Percentiles rank a stretch among this genome's conserved stretches.
Evolutionary conservation across 2,329 filamentous ascomycete species (phyloP).

Genomic region (Scedosporium aurantiacum): DNA sequence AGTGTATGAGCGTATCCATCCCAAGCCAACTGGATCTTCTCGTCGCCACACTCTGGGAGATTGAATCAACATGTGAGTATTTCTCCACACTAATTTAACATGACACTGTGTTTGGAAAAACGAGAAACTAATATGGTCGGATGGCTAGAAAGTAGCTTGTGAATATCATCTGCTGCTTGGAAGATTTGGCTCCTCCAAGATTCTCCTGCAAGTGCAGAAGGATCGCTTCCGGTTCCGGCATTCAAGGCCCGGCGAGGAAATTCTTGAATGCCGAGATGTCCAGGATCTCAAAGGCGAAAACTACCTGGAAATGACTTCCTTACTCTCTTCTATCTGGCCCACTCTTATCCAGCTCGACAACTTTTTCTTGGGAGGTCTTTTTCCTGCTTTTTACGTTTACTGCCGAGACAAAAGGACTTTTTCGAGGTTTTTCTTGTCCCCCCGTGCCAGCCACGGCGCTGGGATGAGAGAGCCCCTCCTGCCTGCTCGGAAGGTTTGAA

Average conservation of each 20-base stretch:
- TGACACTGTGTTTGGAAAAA: no score
- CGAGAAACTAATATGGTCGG: no score
- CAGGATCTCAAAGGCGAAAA: background rate
- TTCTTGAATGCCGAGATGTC: background rate
- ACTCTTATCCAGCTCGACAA: background rate
- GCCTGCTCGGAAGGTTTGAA: background rate
- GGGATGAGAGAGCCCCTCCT: background rate
- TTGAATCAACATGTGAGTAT: background rate
- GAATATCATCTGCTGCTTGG: background rate
- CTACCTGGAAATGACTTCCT: background rate
- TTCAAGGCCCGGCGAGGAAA: background rate
- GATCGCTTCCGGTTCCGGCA: background rate
- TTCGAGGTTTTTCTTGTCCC: background rate
- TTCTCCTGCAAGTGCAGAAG: conserved; percentile 4
- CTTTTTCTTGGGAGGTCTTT: conserved; percentile 1
- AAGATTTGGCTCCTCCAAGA: background rate
- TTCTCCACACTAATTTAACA: background rate
- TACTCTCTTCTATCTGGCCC: background rate
- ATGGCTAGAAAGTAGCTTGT: background rate
- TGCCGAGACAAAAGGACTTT: background rate
- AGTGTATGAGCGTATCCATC: conserved; percentile 19
- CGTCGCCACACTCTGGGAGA: conserved; percentile 2
- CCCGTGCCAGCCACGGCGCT: background rate
- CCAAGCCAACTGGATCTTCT: background rate
- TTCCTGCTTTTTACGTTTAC: background rate